Evolutionary conservation across 1,284 basidiomycete species (phyloP).

Genomic region (Boletus smithii): DNA sequence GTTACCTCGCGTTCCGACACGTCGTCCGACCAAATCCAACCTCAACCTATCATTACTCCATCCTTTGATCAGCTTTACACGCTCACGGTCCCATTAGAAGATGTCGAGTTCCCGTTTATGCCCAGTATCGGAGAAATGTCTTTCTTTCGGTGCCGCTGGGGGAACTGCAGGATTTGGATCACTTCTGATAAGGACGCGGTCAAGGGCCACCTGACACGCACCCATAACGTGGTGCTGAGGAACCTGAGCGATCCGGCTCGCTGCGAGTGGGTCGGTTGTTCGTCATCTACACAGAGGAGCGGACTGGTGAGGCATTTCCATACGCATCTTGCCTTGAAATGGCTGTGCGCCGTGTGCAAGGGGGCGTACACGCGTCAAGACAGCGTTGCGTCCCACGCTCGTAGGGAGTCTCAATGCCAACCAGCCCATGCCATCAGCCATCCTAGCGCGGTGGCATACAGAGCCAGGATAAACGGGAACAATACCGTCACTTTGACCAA

Average conservation of each 20-base stretch:
- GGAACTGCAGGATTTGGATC: constrained; percentile 19
- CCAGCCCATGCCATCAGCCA: constrained; percentile 9
- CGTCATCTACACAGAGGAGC: not conserved
- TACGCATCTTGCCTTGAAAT: constrained; percentile 17
- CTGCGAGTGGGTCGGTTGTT: constrained; percentile 19
- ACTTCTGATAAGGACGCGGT: constrained; percentile 15
- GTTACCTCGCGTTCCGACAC: not conserved
- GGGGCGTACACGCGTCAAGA: constrained; percentile 16
- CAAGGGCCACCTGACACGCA: constrained; percentile 14
- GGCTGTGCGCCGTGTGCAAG: constrained; percentile 22
- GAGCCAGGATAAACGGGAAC: constrained; percentile 4
- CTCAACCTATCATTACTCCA: not conserved
- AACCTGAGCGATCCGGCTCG: not conserved
- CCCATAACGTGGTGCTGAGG: constrained; percentile 13
- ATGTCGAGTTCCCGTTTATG: constrained; percentile 11
- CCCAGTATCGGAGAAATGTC: not conserved
- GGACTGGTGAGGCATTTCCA: constrained; percentile 23
- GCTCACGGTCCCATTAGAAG: constrained; percentile 8
- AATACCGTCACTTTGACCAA: constrained; percentile 23
- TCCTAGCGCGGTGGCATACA: constrained; percentile 21
- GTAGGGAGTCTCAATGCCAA: constrained; percentile 7
- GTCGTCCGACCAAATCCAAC: not conserved
- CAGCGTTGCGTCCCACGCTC: constrained; percentile 15
- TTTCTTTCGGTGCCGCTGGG: constrained; percentile 27
- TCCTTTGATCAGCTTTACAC: not conserved